These are phyloP conservation scores for Herpetospermum pedunculosum DNA, from an alignment of 306 rosid species.

Conservation along the genomic window DNA sequence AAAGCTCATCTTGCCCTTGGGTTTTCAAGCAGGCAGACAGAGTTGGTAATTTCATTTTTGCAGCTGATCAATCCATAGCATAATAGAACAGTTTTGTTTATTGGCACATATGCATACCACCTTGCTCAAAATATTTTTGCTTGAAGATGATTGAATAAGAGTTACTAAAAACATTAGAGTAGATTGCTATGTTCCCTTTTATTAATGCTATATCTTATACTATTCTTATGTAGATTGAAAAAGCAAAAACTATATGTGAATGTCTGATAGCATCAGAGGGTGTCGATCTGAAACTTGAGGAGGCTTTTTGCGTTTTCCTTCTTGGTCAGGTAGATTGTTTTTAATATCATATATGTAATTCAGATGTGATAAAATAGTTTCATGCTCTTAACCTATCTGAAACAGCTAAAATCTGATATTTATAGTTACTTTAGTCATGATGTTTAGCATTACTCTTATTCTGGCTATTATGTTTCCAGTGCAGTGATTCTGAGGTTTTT, in stretches of 20 bases:
- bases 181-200: not conserved
- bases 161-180: not conserved
- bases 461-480: slow-evolving; percentile 37
- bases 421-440: not conserved
- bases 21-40: slow-evolving; percentile 71
- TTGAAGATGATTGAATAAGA: not conserved
- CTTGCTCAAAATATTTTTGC: not conserved
- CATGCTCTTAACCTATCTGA: slow-evolving; percentile 18
- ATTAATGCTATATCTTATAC: not conserved
- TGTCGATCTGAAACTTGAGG: slow-evolving; percentile 77
- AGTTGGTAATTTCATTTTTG: slow-evolving; percentile 48
- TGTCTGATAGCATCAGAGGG: slow-evolving; percentile 78
- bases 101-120: not conserved
- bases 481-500: slow-evolving; percentile 55
- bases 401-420: slow-evolving; percentile 11
- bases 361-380: slow-evolving; percentile 10
- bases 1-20: slow-evolving; percentile 79
- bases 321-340: slow-evolving; percentile 59
- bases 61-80: slow-evolving; percentile 14
- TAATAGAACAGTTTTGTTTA: not conserved
- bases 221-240: slow-evolving; percentile 48
- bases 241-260: slow-evolving; percentile 70
- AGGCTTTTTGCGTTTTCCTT: slow-evolving; percentile 64
- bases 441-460: not conserved
- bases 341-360: not conserved